These are phyloP conservation scores for Ophiocordyceps camponoti-leonardi DNA, from an alignment of 2,329 filamentous ascomycete species.

Conservation along the genomic window DNA sequence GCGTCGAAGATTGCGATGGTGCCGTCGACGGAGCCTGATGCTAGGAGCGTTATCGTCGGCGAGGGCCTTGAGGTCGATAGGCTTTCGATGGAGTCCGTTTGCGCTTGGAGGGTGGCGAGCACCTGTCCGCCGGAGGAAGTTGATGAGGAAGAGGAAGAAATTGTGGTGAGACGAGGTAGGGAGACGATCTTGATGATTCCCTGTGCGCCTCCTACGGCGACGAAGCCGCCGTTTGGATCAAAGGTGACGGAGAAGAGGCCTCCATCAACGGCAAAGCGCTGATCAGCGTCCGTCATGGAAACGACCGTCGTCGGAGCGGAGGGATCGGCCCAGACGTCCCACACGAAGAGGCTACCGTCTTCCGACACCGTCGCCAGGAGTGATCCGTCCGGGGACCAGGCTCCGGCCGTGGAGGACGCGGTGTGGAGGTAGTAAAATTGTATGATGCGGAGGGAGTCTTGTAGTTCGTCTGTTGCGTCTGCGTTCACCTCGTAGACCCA, in stretches of 20 bases:
- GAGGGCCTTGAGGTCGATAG: constrained; percentile 36
- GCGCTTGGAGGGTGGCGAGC: constrained; percentile 66
- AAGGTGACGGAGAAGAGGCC: constrained; percentile 80
- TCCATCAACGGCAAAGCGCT: constrained; percentile 82
- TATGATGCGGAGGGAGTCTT: constrained; percentile 56
- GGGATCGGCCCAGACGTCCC: constrained; percentile 75
- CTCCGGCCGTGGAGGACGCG: constrained; percentile 67
- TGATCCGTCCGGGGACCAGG: constrained; percentile 78
- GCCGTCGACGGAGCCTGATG: constrained; percentile 53
- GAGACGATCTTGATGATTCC: constrained; percentile 75
- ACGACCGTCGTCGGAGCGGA: constrained; percentile 50
- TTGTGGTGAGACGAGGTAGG: constrained; percentile 48
- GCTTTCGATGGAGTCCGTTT: constrained; percentile 62
- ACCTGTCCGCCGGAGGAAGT: constrained; percentile 37
- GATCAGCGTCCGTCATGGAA: constrained; percentile 61
- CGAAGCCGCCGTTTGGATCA: constrained; percentile 60
- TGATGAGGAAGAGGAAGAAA: too few species aligned
- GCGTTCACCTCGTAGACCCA: constrained; percentile 77
- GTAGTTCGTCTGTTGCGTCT: constrained; percentile 42
- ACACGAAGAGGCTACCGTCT: constrained; percentile 77
- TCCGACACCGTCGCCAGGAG: constrained; percentile 80
- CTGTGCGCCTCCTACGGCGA: constrained; percentile 74
- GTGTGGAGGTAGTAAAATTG: constrained; percentile 90
- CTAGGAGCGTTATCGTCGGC: constrained; percentile 37
- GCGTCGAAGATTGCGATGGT: constrained; percentile 78